Conservation (phyloP, 2,329 filamentous ascomycete species). For the Dryadomyces quercivorus region DNA sequence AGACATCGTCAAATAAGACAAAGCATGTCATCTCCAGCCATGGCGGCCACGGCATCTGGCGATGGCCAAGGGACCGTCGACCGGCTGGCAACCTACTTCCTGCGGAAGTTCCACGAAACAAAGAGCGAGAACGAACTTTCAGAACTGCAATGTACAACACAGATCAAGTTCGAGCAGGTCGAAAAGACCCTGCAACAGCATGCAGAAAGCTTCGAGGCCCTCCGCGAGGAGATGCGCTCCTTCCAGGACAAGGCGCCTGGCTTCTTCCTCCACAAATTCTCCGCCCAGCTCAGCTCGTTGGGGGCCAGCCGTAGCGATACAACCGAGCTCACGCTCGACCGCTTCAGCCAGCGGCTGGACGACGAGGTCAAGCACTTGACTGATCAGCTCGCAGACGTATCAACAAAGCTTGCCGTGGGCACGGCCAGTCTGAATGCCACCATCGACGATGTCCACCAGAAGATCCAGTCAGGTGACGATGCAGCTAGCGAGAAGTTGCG, state of each 20-base stretch:
- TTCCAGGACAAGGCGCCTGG: constrained; percentile 9
- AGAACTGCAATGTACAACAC: constrained; percentile 4
- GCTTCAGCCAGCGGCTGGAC: constrained; percentile 9
- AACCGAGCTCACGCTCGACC: constrained; percentile 5
- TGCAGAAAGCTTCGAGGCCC: neutral
- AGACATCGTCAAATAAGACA: too few species aligned
- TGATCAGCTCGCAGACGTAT: constrained; percentile 9
- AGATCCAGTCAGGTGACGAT: neutral
- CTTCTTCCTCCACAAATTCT: constrained; percentile 9
- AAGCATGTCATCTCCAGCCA: too few species aligned
- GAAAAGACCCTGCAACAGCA: constrained; percentile 9
- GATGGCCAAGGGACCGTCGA: constrained; percentile 4
- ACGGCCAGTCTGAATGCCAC: constrained; percentile 1
- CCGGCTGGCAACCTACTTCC: constrained; percentile 8
- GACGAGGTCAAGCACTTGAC: constrained; percentile 8
- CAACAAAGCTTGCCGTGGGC: constrained; percentile 7
- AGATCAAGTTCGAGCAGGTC: constrained; percentile 9
- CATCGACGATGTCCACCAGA: constrained; percentile 2
- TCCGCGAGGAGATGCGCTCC: constrained; percentile 7
- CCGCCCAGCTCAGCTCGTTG: constrained; percentile 6
- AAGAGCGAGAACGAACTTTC: constrained; percentile 6
- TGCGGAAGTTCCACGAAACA: constrained; percentile 10
- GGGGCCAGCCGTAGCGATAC: constrained; percentile 3
- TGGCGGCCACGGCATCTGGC: too few species aligned
- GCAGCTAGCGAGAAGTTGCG: neutral